Evolutionary conservation across 2,329 filamentous ascomycete species (phyloP), one percentile per base, ranked within the genome.

Genomic region (Arthrobotrys sphaeroides): DNA sequence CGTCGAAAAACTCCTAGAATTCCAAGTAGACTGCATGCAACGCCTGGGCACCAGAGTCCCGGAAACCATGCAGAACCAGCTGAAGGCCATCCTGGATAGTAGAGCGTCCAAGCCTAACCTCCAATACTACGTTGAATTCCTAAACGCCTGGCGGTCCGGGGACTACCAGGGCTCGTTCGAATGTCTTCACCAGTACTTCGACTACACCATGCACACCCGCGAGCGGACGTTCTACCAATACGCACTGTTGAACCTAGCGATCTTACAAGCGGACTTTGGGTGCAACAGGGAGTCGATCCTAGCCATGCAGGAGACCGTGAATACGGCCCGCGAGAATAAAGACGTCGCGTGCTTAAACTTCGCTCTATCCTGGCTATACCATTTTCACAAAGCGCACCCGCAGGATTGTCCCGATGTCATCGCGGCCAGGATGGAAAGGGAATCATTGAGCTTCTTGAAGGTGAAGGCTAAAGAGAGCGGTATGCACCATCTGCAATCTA

Each of bases 291-390:
- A 98, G 83, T 94, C 94, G 4, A 87, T 98, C n/a, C 88, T 92
- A 9, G 92, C 94, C 10, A 97, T 99, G 89, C 89, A 96, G 45
- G 95, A 98, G 82, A 94, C 94, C 0, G 93, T 99, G 33, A 90
- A 94, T 0, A 96, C 93, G n/a, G 95, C 95, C 0, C 86, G 94
- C 77, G 95, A 98, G 82, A 96, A 96, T 78, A 90, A 93, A 78
- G 95, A 99, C 81, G 92, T 93, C 85, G 90, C 88, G 2, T 98
- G 95, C 81, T 86, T 99, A 68, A 98, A 97, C 82, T 98, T 96
- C 83, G 92, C 93, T 31, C 87, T 99, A 76, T 96, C 93, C 80
- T 99, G 95, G 95, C 86, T 98, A 1, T 96, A 96, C 80, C 93
- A 97, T 81, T 96, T 97, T 79, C 91, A 90, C n/a, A 92, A 93